Base-by-base conservation (phyloP, 768 basidiomycete genomes). In the Pleurotus tuoliensis region DNA sequence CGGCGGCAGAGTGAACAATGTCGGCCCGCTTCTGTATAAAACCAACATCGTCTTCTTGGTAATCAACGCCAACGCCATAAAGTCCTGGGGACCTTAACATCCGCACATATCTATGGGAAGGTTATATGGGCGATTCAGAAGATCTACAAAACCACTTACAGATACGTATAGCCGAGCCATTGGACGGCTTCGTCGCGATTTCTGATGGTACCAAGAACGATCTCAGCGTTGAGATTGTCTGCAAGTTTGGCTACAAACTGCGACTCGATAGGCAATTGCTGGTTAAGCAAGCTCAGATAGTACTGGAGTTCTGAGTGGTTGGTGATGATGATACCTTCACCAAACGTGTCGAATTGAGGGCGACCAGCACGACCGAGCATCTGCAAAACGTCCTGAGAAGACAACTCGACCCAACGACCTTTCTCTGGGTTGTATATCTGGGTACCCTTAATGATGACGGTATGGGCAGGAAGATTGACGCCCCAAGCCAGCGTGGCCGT, bases 401-500 rank as follows among this genome's bases (percentile, higher is more conserved):
- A 95, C 5, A 98, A 74, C 69, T 98, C 97, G 3, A 91, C 89
- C 97, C 97, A 99, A 3, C 91, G 86, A 16, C 97, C 97, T 73
- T 98, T 97, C 72, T 97, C 95, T 0, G 97, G 97, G 70, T 97
- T 98, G 73, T 98, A 99, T 59, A 98, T 95, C 73, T 98, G 95
- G 0, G 97, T 98, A n/a, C 97, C 97, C 69, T 98, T 99, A 79
- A 99, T 98, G 75, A 98, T 94, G 72, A 98, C 96, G 6, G 93
- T 90, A 61, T 98, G 97, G 1, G 95, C 96, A 3, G 97, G 97
- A 0, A 98, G 76, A 67, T 99, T 99, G 72, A 99, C 96, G 76
- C 96, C 97, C 97, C 97, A 99, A 0, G 97, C 97, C 38, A 99
- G 86, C 2, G 96, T 98, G 4, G 97, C 97, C 0, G 97, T 99